Conservation (phyloP, 2,329 filamentous ascomycete genomes). For the Xylaria sp. region DNA sequence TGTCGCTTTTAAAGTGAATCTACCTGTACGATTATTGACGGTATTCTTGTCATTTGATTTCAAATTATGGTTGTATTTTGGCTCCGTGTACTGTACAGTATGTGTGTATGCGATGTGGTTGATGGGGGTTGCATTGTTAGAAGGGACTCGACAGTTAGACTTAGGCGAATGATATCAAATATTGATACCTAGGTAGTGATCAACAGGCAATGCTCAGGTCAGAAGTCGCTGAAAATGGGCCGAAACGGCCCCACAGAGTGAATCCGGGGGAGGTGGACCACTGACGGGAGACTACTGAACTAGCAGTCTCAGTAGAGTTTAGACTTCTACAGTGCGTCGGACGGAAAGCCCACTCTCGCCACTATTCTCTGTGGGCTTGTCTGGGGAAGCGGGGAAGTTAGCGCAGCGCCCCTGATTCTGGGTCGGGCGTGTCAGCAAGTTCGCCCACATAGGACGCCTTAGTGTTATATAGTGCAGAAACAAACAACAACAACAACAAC, state of each 20-base stretch:
- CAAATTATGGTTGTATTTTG: background rate
- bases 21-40: background rate
- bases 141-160: background rate
- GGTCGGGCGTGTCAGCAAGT: slow-evolving; percentile 3
- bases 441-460: background rate
- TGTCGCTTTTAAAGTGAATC: background rate
- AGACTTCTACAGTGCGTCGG: slow-evolving; percentile 16
- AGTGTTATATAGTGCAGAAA: slow-evolving; percentile 9
- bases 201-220: background rate
- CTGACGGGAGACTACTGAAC: slow-evolving; percentile 11
- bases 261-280: slow-evolving; percentile 38
- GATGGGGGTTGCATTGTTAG: background rate
- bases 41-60: background rate
- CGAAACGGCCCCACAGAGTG: slow-evolving; percentile 14
- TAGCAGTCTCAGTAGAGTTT: slow-evolving; percentile 23
- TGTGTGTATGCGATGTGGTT: background rate
- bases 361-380: slow-evolving; percentile 28
- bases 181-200: background rate
- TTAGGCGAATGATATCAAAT: background rate
- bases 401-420: slow-evolving; percentile 29
- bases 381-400: slow-evolving; percentile 38
- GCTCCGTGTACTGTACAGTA: background rate
- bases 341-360: slow-evolving; percentile 19
- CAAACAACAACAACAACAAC: slow-evolving; percentile 4
- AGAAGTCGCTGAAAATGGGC: slow-evolving; percentile 5